These are phyloP conservation scores for Paxillus ammoniavirescens DNA, from an alignment of 768 basidiomycete species.

Conservation along the genomic window DNA sequence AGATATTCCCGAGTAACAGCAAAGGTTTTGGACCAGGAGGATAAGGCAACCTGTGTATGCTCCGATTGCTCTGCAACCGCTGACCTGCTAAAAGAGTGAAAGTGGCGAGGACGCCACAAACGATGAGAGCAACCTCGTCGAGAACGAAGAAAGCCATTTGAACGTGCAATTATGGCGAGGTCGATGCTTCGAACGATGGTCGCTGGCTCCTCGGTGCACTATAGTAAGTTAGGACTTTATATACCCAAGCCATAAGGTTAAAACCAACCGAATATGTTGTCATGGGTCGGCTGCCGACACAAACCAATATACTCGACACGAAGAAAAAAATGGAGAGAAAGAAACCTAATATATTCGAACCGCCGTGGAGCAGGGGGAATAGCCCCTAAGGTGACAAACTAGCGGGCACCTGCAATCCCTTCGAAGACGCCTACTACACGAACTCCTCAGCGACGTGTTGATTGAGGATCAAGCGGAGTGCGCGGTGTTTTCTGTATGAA, in stretches of 20 bases:
- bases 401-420: too few species aligned
- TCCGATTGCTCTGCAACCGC: neutral
- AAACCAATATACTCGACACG: too few species aligned
- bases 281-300: too few species aligned
- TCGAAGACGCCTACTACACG: too few species aligned
- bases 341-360: too few species aligned
- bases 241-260: neutral
- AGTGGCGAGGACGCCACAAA: neutral
- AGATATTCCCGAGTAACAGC: constrained; percentile 1
- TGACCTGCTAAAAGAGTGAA: neutral
- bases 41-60: neutral
- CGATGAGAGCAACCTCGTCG: neutral
- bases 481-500: too few species aligned
- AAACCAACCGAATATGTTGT: neutral
- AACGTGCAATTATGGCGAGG: neutral
- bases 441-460: too few species aligned
- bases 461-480: too few species aligned
- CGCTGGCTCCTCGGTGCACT: neutral
- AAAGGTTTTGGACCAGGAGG: constrained; percentile 5
- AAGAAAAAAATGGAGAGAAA: too few species aligned
- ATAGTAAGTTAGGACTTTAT: neutral
- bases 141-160: neutral
- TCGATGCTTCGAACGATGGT: neutral
- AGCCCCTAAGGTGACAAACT: too few species aligned
- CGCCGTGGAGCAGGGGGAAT: too few species aligned